Base-by-base conservation (phyloP, 2,329 filamentous ascomycete species). In the Penicillium decumbens region DNA sequence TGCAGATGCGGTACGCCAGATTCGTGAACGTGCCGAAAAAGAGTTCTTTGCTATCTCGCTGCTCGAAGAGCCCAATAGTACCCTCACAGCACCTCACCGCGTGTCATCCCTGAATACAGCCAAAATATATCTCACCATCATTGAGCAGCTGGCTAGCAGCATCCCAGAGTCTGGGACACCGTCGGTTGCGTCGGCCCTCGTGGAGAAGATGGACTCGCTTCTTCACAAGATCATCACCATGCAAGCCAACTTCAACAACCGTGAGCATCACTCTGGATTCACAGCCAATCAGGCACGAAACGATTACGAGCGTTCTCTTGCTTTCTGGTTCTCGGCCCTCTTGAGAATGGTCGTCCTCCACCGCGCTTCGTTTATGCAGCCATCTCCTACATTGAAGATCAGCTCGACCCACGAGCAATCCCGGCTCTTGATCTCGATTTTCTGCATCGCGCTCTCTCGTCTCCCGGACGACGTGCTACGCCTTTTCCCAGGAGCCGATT, bases 321-420 rank as follows among this genome's bases (percentile, higher is more conserved):
- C 64, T 7, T 69, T 72, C 47, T 73, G 71, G 69, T 69, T 72
- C 48, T 71, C 65, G n/a, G 61, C 70, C 32, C 54, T 75, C 29
- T 61, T 75, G 4, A 63, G 68, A 33, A 66, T 75, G 53, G 58
- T 72, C 8, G 61, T 69, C 27, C 64, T 75, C 24, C 72, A 75
- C 38, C 70, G 70, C 10, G 58, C 65, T 13, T 63, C 67, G 3
- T 70, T 75, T 53, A 57, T 55, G 32, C 48, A 58, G 41, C 47
- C 58, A 38, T 47, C 58, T 45, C 47, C 57, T 47, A 54, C 55
- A 50, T 39, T 59, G 33, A 61, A 64, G 45, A 32, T 57, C 55
- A 58, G 58, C 38, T 45, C 56, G 50, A 58, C 64, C 20, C 65
- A 62, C 28, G 68, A 69, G 46, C 69, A 73, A 50, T 61, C 65